A percentile compares a stretch with the other conserved stretches of the same genome.
Evolutionary conservation across 2,329 filamentous ascomycete genomes (phyloP).

Genomic region (Septoria petroselini): DNA sequence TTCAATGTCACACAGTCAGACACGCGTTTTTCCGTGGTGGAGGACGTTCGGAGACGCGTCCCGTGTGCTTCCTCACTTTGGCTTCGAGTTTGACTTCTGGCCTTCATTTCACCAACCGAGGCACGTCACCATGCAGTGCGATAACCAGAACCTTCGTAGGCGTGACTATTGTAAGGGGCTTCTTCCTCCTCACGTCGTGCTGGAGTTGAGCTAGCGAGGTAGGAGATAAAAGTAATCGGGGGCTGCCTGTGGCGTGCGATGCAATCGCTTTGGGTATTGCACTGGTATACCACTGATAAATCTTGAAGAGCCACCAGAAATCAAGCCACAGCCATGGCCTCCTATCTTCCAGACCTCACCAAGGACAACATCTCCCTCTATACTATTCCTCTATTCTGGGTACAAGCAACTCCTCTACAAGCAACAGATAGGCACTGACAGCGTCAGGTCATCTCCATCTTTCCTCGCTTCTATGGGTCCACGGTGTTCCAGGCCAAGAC

Average conservation of each 20-base stretch:
- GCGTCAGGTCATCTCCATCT: slow-evolving; percentile 30
- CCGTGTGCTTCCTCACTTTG: slow-evolving; percentile 1
- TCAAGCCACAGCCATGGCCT: slow-evolving; percentile 21
- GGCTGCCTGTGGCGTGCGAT: neutral
- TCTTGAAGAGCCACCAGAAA: neutral
- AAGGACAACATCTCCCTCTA: slow-evolving; percentile 34
- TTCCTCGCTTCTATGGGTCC: slow-evolving; percentile 38
- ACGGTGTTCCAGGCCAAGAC: slow-evolving; percentile 20
- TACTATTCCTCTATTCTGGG: slow-evolving; percentile 35
- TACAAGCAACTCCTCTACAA: slow-evolving; percentile 31
- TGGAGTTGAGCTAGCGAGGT: neutral
- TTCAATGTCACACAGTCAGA: neutral
- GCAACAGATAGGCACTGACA: slow-evolving; percentile 25
- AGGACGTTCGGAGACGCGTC: neutral
- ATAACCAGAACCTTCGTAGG: slow-evolving; percentile 5
- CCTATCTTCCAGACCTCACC: slow-evolving; percentile 24
- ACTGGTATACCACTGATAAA: neutral
- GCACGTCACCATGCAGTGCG: slow-evolving; percentile 3
- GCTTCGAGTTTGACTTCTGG: neutral
- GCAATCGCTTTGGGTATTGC: neutral
- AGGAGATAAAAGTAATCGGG: neutral
- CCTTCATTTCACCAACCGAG: neutral
- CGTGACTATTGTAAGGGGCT: neutral
- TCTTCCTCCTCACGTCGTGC: neutral
- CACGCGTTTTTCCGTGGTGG: neutral